These are phyloP conservation scores for Venturia pyrina DNA, from an alignment of 2,329 filamentous ascomycete species.

Conservation along the genomic window DNA sequence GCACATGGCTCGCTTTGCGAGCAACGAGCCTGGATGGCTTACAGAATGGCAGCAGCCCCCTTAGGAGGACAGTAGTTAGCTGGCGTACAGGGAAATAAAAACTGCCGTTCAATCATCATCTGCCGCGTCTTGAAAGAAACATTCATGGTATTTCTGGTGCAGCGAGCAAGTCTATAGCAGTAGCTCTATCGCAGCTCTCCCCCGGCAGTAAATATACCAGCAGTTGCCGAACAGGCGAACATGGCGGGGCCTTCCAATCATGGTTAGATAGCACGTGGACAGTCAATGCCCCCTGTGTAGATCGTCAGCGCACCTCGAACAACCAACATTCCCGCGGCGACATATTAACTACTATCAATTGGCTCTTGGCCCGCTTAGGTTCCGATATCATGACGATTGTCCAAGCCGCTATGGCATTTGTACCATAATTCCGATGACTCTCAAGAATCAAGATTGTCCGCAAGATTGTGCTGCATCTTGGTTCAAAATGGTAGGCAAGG, in stretches of 20 bases:
- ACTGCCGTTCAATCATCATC: constrained; percentile 5
- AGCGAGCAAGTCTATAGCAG: not conserved
- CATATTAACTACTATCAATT: not conserved
- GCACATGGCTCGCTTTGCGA: constrained; percentile 3
- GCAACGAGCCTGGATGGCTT: constrained; percentile 8
- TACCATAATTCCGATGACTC: not conserved
- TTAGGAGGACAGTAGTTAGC: constrained; percentile 6
- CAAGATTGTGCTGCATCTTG: not conserved
- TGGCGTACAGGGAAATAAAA: constrained; percentile 5
- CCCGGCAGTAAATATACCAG: not conserved
- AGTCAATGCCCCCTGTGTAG: not conserved
- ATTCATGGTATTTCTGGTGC: not conserved
- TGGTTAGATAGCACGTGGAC: not conserved
- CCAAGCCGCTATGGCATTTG: not conserved
- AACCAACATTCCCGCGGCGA: not conserved
- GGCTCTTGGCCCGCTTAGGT: not conserved
- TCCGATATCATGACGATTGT: not conserved
- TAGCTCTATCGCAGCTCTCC: not conserved
- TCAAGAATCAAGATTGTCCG: not conserved
- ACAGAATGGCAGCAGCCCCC: constrained; percentile 6
- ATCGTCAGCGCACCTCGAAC: not conserved
- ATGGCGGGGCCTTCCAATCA: not conserved
- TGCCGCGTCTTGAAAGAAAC: not conserved
- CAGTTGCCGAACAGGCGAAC: not conserved
- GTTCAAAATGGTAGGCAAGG: not conserved